Evolutionary conservation across 257 asterid species (phyloP).

Genomic region (Plantago elongata): DNA sequence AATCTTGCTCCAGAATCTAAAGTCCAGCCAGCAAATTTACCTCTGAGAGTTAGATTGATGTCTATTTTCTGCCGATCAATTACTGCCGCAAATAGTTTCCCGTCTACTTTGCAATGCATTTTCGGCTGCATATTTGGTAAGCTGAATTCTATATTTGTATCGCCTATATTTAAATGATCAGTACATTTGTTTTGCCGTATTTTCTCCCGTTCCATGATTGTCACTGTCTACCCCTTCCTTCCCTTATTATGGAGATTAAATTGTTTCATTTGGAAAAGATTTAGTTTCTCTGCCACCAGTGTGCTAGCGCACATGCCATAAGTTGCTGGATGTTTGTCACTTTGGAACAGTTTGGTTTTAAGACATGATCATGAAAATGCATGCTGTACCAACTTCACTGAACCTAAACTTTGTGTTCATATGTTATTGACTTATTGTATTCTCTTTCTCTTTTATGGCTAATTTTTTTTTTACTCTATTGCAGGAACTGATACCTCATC

Average conservation of each 20-base stretch:
- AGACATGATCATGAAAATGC: too few relatives aligned
- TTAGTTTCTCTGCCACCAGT: neutral
- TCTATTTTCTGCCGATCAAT: conserved; percentile 88
- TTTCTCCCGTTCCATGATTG: conserved; percentile 15
- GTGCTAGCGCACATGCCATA: neutral
- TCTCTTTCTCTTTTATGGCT: conserved; percentile 17
- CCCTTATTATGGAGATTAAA: conserved; percentile 15
- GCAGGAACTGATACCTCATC: conserved; percentile 80
- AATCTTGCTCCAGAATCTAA: conserved; percentile 59
- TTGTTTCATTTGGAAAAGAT: conserved; percentile 4
- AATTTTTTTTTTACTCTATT: conserved; percentile 21
- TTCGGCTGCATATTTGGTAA: conserved; percentile 90
- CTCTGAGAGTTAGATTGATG: conserved; percentile 75
- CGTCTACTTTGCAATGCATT: conserved; percentile 90
- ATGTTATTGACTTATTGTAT: conserved; percentile 12
- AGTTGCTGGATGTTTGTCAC: neutral
- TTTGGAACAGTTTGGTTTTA: neutral
- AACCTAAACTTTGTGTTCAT: conserved; percentile 13
- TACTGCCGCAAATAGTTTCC: conserved; percentile 87
- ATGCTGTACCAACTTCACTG: neutral
- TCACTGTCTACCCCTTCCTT: conserved; percentile 3
- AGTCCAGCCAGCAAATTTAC: conserved; percentile 58
- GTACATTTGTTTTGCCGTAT: conserved; percentile 1
- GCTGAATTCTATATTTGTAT: conserved; percentile 18
- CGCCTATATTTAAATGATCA: conserved; percentile 9